Percentiles rank a stretch among this genome's conserved stretches.
Evolutionary conservation across 1,284 basidiomycete species (phyloP).

Genomic region (Rhodotorula sp.): DNA sequence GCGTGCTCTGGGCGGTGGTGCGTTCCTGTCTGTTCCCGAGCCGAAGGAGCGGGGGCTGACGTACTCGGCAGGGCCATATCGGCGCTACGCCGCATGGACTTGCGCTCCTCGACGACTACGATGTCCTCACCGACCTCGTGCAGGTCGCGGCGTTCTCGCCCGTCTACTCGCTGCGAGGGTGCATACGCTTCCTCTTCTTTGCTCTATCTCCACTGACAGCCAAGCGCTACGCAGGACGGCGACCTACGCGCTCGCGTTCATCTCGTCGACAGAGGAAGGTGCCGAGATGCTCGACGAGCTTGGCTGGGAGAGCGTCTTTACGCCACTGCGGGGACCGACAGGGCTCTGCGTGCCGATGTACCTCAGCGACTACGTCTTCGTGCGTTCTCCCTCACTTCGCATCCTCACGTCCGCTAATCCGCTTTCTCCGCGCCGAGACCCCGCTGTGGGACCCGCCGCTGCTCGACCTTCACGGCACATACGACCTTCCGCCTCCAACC

Average conservation of each 20-base stretch:
- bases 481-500: conserved; percentile 61
- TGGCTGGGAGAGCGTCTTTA: conserved; percentile 73
- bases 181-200: conserved; percentile 47
- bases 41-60: not conserved
- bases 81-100: conserved; percentile 86
- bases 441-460: conserved; percentile 68
- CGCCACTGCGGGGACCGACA: conserved; percentile 82
- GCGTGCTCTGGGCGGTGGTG: conserved; percentile 94
- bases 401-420: not conserved
- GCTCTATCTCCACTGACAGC: conserved; percentile 9
- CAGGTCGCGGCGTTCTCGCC: conserved; percentile 87
- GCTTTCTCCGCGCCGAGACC: conserved; percentile 58
- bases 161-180: conserved; percentile 92
- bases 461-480: conserved; percentile 54
- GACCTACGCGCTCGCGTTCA: conserved; percentile 88
- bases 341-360: conserved; percentile 87
- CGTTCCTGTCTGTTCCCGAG: conserved; percentile 49
- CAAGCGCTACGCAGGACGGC: conserved; percentile 67
- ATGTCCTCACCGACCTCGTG: conserved; percentile 83
- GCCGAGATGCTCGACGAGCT: conserved; percentile 84
- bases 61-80: conserved; percentile 74
- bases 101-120: conserved; percentile 92
- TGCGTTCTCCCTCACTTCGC: conserved; percentile 55
- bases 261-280: conserved; percentile 72
- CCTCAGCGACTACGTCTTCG: conserved; percentile 74